Evolutionary conservation across 768 basidiomycete species (phyloP).

Genomic region (Sutorius australiensis): DNA sequence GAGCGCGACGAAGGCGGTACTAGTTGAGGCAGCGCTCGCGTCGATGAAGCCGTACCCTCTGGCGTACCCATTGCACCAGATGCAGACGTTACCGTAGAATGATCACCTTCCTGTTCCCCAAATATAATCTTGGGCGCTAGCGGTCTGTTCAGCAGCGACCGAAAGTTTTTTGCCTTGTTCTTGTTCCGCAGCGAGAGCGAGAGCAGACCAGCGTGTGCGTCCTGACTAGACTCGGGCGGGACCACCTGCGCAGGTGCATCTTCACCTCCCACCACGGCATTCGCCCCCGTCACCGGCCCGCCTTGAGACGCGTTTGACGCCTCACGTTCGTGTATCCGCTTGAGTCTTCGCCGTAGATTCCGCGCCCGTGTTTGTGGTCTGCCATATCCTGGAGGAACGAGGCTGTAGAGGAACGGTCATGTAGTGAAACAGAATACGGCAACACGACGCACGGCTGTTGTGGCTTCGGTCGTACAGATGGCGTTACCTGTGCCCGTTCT

Average conservation of each 20-base stretch:
- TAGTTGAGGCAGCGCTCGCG: conserved; percentile 33
- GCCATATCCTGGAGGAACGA: conserved; percentile 57
- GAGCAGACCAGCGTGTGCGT: conserved; percentile 28
- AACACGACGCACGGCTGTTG: conserved; percentile 4
- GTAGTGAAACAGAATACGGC: not conserved
- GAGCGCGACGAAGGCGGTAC: conserved; percentile 64
- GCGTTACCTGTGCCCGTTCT: conserved; percentile 7
- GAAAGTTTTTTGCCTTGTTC: conserved; percentile 71
- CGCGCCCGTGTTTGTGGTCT: conserved; percentile 54
- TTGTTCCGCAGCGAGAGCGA: conserved; percentile 59
- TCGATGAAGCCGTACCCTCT: not conserved
- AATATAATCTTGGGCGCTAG: conserved; percentile 56
- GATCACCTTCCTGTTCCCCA: conserved; percentile 16
- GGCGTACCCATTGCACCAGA: not conserved
- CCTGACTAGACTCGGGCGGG: conserved; percentile 16
- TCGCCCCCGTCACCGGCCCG: conserved; percentile 37
- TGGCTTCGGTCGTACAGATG: conserved; percentile 5
- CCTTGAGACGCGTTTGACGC: conserved; percentile 13
- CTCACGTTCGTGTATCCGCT: conserved; percentile 34
- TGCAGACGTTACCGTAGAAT: not conserved
- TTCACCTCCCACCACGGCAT: conserved; percentile 30
- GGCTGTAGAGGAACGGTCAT: not conserved
- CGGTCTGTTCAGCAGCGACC: conserved; percentile 42
- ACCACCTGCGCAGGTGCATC: not conserved
- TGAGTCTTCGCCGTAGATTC: conserved; percentile 54